Evolutionary conservation across 139 green algal species (phyloP).

Genomic region (Chlamydomonas asymmetrica): DNA sequence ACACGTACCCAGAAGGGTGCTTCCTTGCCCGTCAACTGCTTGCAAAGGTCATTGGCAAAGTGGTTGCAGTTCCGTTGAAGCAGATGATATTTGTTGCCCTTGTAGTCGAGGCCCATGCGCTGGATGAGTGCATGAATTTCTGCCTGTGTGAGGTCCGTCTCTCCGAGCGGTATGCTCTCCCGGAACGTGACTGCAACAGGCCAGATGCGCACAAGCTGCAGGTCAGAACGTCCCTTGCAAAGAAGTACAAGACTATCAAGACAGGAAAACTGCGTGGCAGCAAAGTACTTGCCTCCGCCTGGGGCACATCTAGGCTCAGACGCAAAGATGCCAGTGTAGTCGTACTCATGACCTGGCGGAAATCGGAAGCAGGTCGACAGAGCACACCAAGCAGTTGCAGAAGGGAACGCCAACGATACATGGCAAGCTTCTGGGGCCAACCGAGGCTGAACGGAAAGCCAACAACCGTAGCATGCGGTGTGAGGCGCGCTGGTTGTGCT

Average conservation of each 20-base stretch:
- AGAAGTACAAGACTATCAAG: too few relatives aligned
- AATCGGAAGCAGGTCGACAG: background rate
- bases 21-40: constrained; percentile 62
- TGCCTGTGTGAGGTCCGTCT: constrained; percentile 59
- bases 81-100: constrained; percentile 86
- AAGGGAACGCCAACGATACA: too few relatives aligned
- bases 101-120: constrained; percentile 77
- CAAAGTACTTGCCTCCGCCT: too few relatives aligned
- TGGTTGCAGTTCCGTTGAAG: constrained; percentile 91
- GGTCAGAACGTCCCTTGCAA: too few relatives aligned
- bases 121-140: constrained; percentile 76
- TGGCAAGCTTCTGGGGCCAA: too few relatives aligned
- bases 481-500: background rate
- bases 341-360: constrained; percentile 82
- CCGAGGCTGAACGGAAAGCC: too few relatives aligned
- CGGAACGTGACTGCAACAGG: constrained; percentile 56
- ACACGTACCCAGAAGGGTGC: constrained; percentile 67
- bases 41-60: constrained; percentile 76
- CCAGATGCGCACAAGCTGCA: too few relatives aligned
- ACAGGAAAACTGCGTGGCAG: too few relatives aligned
- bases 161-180: constrained; percentile 67
- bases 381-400: too few relatives aligned
- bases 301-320: constrained; percentile 55
- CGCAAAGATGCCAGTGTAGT: constrained; percentile 87
- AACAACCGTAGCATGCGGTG: too few relatives aligned